Percentiles rank a stretch among this genome's conserved stretches.
These are phyloP conservation scores for Sporothrix luriei DNA, from an alignment of 2,329 filamentous ascomycete genomes.

Conservation along the genomic window DNA sequence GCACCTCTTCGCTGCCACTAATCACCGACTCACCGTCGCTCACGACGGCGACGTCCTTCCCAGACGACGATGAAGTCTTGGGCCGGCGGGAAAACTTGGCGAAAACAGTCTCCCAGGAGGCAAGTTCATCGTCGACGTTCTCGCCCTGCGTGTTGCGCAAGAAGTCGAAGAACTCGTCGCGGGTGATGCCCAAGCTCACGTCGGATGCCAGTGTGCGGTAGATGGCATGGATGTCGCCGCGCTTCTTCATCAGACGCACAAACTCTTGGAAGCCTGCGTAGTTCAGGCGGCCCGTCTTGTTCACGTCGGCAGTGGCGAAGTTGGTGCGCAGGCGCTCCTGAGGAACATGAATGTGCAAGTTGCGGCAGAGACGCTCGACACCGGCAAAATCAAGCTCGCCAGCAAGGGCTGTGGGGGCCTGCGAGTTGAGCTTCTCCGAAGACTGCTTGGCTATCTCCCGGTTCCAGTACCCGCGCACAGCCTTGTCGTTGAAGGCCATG, in stretches of 20 bases:
- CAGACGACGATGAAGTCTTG: conserved; percentile 39
- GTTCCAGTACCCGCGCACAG: conserved; percentile 82
- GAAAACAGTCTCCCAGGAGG: conserved; percentile 73
- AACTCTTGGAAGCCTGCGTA: conserved; percentile 84
- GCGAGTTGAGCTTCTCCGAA: conserved; percentile 46
- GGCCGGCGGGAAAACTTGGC: conserved; percentile 66
- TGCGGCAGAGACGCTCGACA: conserved; percentile 82
- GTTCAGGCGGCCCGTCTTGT: conserved; percentile 66
- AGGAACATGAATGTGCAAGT: conserved; percentile 88
- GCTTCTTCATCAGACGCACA: conserved; percentile 77
- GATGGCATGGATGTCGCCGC: conserved; percentile 76
- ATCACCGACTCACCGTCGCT: conserved; percentile 16
- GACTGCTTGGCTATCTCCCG: conserved; percentile 72
- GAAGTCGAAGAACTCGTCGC: conserved; percentile 75
- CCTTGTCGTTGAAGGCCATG: conserved; percentile 80
- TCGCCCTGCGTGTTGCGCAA: conserved; percentile 73
- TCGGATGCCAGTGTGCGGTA: conserved; percentile 65
- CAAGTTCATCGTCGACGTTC: conserved; percentile 66
- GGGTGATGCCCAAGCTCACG: conserved; percentile 65
- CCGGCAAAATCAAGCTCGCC: conserved; percentile 74
- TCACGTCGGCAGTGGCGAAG: conserved; percentile 73
- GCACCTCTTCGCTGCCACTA: conserved; percentile 44
- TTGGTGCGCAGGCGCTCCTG: conserved; percentile 70
- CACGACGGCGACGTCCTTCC: conserved; percentile 38
- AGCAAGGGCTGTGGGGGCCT: conserved; percentile 57